phyloP scores from a whole-genome alignment of 2,329 filamentous ascomycete genomes.

The Lachnellula cervina region DNA sequence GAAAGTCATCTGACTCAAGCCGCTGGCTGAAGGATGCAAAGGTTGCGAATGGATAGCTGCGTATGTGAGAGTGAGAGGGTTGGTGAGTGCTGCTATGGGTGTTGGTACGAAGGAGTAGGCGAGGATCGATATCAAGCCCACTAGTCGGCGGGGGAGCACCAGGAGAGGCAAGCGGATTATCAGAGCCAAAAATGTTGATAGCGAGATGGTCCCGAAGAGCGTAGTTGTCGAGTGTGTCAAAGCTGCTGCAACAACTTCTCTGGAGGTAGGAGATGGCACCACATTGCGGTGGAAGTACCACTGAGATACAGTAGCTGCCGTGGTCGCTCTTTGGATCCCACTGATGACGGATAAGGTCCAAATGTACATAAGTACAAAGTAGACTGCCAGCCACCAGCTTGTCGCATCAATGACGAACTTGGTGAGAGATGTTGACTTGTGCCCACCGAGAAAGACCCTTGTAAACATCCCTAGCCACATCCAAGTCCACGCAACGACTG shows the following conservation, averaged over 20 bases:
- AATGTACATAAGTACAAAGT: constrained; percentile 89
- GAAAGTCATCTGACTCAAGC: constrained; percentile 76
- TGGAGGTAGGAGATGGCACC: constrained; percentile 69
- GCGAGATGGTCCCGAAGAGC: constrained; percentile 86
- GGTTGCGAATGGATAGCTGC: constrained; percentile 89
- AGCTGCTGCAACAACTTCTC: constrained; percentile 77
- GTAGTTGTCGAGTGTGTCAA: constrained; percentile 76
- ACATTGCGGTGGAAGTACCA: constrained; percentile 98
- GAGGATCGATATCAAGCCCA: constrained; percentile 60
- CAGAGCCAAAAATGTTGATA: constrained; percentile 77
- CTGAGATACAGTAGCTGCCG: constrained; percentile 91
- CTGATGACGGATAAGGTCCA: constrained; percentile 89
- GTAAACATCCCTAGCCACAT: constrained; percentile 96
- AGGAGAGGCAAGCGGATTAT: constrained; percentile 80
- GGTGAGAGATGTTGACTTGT: constrained; percentile 59
- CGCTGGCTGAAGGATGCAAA: constrained; percentile 70
- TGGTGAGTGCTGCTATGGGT: constrained; percentile 79
- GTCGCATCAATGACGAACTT: constrained; percentile 78
- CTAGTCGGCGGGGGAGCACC: constrained; percentile 68
- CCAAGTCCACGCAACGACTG: constrained; percentile 89
- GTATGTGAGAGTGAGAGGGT: constrained; percentile 88
- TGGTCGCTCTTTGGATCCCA: constrained; percentile 84
- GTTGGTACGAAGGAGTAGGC: constrained; percentile 79
- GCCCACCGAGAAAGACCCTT: constrained; percentile 87
- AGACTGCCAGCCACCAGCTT: constrained; percentile 92